Conservation (phyloP, 2,329 filamentous ascomycete genomes). For the Penicillium sp. region DNA sequence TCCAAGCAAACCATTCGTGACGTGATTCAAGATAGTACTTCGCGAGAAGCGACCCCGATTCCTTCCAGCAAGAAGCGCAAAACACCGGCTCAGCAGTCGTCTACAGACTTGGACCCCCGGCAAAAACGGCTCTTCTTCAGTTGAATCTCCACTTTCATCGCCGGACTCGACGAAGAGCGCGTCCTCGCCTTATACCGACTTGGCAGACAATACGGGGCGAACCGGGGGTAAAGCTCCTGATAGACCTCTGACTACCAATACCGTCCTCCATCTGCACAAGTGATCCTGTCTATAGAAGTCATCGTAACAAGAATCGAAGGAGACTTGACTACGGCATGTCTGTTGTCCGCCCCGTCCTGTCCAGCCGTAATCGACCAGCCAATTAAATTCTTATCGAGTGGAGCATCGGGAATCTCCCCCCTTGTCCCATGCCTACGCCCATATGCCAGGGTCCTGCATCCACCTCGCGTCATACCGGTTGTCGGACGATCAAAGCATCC, state of each 20-base stretch:
- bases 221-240: neutral
- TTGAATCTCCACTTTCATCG: conserved; percentile 26
- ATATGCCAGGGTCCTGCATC: conserved; percentile 14
- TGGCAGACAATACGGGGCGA: neutral
- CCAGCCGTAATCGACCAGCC: conserved; percentile 19
- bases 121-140: conserved; percentile 43
- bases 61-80: conserved; percentile 36
- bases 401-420: conserved; percentile 23
- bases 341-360: neutral
- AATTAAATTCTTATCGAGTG: conserved; percentile 21
- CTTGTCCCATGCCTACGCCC: conserved; percentile 7
- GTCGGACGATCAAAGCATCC: neutral
- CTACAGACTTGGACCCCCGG: conserved; percentile 29
- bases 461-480: neutral
- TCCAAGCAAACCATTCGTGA: conserved; percentile 85
- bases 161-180: too few species aligned
- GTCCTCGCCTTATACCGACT: too few species aligned
- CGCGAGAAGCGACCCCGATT: conserved; percentile 22
- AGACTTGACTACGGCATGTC: neutral
- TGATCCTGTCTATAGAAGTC: neutral
- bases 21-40: conserved; percentile 63
- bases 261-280: neutral
- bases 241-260: neutral
- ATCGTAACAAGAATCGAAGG: neutral
- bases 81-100: conserved; percentile 34